phyloP scores from a whole-genome alignment of 2,329 filamentous ascomycete genomes.

The Dryadomyces sulphureus region DNA sequence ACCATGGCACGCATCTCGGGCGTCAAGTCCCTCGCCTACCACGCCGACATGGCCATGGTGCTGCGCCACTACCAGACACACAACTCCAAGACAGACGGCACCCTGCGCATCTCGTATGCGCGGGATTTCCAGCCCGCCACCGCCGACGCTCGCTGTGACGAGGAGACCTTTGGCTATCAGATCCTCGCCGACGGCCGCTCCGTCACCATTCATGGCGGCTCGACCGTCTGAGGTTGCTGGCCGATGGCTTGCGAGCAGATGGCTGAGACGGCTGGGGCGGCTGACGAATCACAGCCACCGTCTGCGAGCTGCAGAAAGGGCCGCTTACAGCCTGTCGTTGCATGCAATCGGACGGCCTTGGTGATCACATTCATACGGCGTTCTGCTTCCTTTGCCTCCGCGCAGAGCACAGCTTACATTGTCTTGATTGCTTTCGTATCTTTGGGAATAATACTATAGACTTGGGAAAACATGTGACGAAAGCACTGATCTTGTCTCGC shows the following conservation, averaged over 20 bases:
- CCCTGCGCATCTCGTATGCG: conserved; percentile 6
- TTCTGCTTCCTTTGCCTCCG: too few species aligned
- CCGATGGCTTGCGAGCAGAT: background rate
- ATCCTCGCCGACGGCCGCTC: conserved; percentile 4
- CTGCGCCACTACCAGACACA: conserved; percentile 1
- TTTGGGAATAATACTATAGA: too few species aligned
- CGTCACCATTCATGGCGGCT: conserved; percentile 1
- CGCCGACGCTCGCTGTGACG: background rate
- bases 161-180: conserved; percentile 4
- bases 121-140: conserved; percentile 3
- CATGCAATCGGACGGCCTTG: too few species aligned
- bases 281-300: too few species aligned
- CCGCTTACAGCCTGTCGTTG: too few species aligned
- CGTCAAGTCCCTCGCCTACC: conserved; percentile 4
- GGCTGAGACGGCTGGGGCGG: too few species aligned
- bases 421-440: too few species aligned
- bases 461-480: too few species aligned
- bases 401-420: too few species aligned
- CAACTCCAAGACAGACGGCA: conserved; percentile 7
- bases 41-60: conserved; percentile 8
- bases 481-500: too few species aligned
- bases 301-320: too few species aligned
- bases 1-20: conserved; percentile 4
- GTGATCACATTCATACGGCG: too few species aligned
- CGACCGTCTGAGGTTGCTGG: background rate